phyloP scores from a whole-genome alignment of 495 filamentous ascomycete species.

The Physcia stellaris region DNA sequence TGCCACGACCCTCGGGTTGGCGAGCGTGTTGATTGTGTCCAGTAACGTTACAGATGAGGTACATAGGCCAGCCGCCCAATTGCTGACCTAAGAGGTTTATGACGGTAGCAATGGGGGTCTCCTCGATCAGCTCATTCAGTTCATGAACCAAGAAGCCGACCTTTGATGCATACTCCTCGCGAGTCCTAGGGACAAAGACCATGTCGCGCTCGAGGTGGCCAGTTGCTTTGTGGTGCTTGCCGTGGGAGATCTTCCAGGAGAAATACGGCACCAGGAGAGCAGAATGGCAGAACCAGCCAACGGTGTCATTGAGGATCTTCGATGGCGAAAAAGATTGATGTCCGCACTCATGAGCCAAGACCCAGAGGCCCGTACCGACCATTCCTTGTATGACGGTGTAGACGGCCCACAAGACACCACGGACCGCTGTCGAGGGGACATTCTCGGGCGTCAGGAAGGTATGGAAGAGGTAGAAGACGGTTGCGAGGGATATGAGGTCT shows the following conservation, averaged over 20 bases:
- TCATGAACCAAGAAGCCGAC: constrained; percentile 62
- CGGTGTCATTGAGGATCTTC: constrained; percentile 68
- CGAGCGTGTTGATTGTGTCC: constrained; percentile 86
- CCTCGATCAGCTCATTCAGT: constrained; percentile 76
- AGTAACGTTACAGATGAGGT: constrained; percentile 71
- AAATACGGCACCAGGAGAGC: constrained; percentile 76
- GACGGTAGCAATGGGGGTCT: constrained; percentile 77
- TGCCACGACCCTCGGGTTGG: constrained; percentile 73
- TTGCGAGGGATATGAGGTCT: constrained; percentile 39
- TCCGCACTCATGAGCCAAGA: constrained; percentile 61
- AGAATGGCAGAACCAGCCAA: constrained; percentile 76
- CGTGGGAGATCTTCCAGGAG: constrained; percentile 86
- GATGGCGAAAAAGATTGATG: constrained; percentile 74
- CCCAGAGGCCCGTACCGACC: constrained; percentile 55
- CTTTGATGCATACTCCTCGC: constrained; percentile 57
- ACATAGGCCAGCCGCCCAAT: constrained; percentile 79
- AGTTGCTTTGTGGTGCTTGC: constrained; percentile 93
- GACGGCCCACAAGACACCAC: constrained; percentile 38
- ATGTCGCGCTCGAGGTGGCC: constrained; percentile 93
- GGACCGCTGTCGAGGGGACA: constrained; percentile 35
- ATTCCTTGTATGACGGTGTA: constrained; percentile 56
- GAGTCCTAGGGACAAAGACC: constrained; percentile 87
- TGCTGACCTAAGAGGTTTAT: constrained; percentile 67
- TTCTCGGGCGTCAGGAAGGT: constrained; percentile 52
- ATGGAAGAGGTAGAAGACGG: constrained; percentile 50